Percentiles rank a stretch among this genome's conserved stretches.
These are phyloP conservation scores for Albizia julibrissin DNA, from an alignment of 306 rosid genomes.

Conservation along the genomic window DNA sequence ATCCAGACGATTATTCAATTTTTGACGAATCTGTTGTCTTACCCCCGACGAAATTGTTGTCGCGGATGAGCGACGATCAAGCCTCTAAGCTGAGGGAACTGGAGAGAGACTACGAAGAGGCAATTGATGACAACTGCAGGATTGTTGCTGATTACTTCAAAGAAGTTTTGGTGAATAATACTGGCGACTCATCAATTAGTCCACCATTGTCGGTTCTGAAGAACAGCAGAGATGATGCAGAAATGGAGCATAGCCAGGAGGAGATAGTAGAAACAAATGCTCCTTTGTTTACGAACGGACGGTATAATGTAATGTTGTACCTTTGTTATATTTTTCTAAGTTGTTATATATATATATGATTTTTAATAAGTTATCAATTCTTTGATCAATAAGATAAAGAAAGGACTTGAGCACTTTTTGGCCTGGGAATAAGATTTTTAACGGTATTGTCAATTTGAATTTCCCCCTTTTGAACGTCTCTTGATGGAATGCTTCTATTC, in stretches of 20 bases:
- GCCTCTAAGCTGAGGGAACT: constrained; percentile 61
- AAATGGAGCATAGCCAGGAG: constrained; percentile 5
- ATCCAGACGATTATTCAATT: constrained; percentile 39
- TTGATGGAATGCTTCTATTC: background rate
- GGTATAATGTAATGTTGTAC: constrained; percentile 74
- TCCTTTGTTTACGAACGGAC: constrained; percentile 56
- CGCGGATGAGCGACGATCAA: constrained; percentile 70
- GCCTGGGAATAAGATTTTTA: background rate
- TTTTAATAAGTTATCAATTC: background rate
- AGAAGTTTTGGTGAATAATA: constrained; percentile 46
- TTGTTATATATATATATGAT: background rate
- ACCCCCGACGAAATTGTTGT: constrained; percentile 55
- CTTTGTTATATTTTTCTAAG: background rate
- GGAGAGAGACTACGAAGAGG: constrained; percentile 65
- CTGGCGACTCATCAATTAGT: constrained; percentile 29
- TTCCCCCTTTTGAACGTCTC: background rate
- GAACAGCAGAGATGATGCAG: constrained; percentile 17
- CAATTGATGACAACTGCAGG: constrained; percentile 67
- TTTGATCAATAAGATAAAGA: background rate
- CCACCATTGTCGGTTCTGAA: constrained; percentile 49
- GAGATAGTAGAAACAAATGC: constrained; percentile 37
- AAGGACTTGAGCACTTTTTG: background rate
- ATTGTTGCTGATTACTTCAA: constrained; percentile 57
- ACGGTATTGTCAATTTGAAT: background rate
- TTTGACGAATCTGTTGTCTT: constrained; percentile 39